These are phyloP conservation scores for Centaurea solstitialis DNA, from an alignment of 129 eudicot genomes.

Conservation along the genomic window DNA sequence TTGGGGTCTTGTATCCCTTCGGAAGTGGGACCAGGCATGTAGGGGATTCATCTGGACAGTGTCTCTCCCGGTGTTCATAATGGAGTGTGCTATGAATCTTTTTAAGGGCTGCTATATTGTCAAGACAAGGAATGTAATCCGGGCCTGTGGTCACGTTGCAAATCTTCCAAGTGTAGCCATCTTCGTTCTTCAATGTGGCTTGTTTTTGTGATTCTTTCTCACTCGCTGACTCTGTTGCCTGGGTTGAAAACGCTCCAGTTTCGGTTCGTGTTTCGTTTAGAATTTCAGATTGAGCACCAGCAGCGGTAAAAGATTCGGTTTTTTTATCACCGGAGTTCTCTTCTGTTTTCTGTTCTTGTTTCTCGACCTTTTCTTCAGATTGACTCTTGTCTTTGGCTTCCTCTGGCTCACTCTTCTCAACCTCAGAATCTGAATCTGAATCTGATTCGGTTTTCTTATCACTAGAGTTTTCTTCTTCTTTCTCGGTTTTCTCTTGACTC, in stretches of 20 bases:
- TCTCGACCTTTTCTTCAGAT: background rate
- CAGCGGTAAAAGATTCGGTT: conserved; percentile 17
- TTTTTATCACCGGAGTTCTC: conserved; percentile 9
- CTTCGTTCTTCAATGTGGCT: conserved; percentile 3
- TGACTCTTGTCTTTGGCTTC: background rate
- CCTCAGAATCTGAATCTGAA: conserved; percentile 8
- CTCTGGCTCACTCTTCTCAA: background rate
- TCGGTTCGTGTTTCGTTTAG: conserved; percentile 35
- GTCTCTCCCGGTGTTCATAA: conserved; percentile 64
- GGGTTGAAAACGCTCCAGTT: conserved; percentile 44
- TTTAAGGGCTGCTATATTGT: conserved; percentile 46
- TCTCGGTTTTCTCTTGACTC: conserved; percentile 8
- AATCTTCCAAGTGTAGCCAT: conserved; percentile 40
- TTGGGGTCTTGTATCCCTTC: conserved; percentile 42
- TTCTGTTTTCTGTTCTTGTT: conserved; percentile 1
- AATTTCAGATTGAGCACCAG: conserved; percentile 42
- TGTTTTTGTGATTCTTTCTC: conserved; percentile 42
- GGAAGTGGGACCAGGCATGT: conserved; percentile 57
- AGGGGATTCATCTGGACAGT: conserved; percentile 57
- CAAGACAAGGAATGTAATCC: conserved; percentile 63
- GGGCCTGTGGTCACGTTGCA: conserved; percentile 49
- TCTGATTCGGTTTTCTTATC: conserved; percentile 13
- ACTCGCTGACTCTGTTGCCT: conserved; percentile 54
- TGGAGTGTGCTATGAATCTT: conserved; percentile 37
- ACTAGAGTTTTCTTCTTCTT: conserved; percentile 5